Evolutionary conservation across 2,329 filamentous ascomycete species (phyloP).

Genomic region (Ilyonectria sp.): DNA sequence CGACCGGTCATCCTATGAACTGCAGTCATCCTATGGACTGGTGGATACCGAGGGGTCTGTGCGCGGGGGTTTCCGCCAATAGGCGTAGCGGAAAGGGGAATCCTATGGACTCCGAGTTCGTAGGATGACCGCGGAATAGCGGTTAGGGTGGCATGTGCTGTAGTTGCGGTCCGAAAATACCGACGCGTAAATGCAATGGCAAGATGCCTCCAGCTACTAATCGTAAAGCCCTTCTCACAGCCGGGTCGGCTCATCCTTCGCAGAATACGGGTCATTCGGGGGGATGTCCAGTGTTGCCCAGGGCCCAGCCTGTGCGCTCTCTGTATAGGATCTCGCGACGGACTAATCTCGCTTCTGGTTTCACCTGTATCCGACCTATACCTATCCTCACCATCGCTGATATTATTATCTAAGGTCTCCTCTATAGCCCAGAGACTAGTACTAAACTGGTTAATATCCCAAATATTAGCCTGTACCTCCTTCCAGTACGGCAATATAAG

Average conservation of each 20-base stretch:
- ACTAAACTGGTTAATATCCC: too few species aligned
- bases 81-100: too few species aligned
- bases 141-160: conserved; percentile 1
- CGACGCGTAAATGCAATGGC: background rate
- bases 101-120: too few species aligned
- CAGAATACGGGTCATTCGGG: background rate
- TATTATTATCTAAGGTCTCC: background rate
- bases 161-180: conserved; percentile 17
- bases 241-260: background rate
- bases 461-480: too few species aligned
- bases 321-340: background rate
- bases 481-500: too few species aligned
- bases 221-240: background rate
- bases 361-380: background rate
- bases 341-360: background rate
- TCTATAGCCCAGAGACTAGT: background rate
- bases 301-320: background rate
- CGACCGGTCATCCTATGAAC: too few species aligned
- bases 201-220: conserved; percentile 9
- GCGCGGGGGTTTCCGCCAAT: too few species aligned
- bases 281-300: background rate
- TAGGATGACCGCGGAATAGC: too few species aligned
- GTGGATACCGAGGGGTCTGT: too few species aligned
- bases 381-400: background rate
- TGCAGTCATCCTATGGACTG: too few species aligned